Evolutionary conservation across 495 filamentous ascomycete species (phyloP), one percentile per base, ranked within the genome.

Genomic region (Lasiosphaeriaceae sp.): DNA sequence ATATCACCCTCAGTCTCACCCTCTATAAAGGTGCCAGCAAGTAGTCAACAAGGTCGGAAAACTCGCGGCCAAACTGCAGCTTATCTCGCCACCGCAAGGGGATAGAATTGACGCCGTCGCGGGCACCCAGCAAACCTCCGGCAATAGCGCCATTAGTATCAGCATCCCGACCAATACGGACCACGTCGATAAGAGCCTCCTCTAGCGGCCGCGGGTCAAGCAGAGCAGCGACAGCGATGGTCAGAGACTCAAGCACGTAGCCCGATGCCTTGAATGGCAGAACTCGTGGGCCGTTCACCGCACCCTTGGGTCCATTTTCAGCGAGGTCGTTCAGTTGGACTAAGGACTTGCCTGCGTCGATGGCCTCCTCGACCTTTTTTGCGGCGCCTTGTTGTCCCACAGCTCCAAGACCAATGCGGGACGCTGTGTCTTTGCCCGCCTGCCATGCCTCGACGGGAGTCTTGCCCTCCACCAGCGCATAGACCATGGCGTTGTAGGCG

Each of bases 81-180:
- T 61, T 61, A 45, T 63, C 61, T 34, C 56, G 55, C 69, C 69
- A 71, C 12, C 56, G 21, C 45, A 2, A 0, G 0, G 67, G 65
- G 19, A 71, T 62, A 12, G 57, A 59, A 6, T 65, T 43, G 3
- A 66, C 61, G 4, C 69, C 69, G 16, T 70, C 66, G 43, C 67
- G 19, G n/a, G 63, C 69, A 0, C 69, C 69, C 11, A 71, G 48
- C 14, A 71, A 37, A 11, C 69, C 69, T 0, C 69, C 69, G 0
- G 69, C 69, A 31, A 71, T 67, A 20, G 69, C 69, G 1, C 43
- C 69, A 39, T 71, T 71, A 1, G 69, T 70, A 43, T 71, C 69
- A 0, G 69, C 58, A 26, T 71, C 69, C 34, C 52, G 52, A 2
- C 69, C 69, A 21, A 71, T 57, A 8, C 65, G 50, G 17, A 70